Evolutionary conservation across 768 basidiomycete genomes (phyloP), one percentile per base, ranked within the genome.

Genomic region (Russula compacta): DNA sequence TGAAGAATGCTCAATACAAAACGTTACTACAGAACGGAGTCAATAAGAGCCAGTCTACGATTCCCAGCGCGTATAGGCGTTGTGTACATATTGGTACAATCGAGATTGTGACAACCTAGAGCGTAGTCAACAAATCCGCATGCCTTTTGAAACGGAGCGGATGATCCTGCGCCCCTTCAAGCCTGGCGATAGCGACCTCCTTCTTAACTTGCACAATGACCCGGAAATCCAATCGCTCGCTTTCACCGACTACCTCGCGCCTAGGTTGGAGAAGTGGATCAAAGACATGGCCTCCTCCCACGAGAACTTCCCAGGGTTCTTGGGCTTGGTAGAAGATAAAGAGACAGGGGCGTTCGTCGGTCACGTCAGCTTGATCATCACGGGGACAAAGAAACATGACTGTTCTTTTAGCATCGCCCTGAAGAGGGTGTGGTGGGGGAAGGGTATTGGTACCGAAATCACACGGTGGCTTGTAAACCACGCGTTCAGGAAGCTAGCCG

Each of bases 381-480:
- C 21, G 3, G 61, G 33, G 24, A 14, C 53, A 4, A 44, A 33
- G 36, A 36, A 54, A 19, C 64, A 36, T 3, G 43, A 44, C 42
- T 61, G 47, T 29, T 51, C 47, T 17, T 40, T 64, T 8, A 42
- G 49, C 10, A 57, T 64, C 48, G 47, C 63, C 50, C 51, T 65
- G 14, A 44, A 48, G 42, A 56, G 38, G 15, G 60, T 58, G 56
- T 58, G 53, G 64, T 58, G 56, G 60, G 64, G 60, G 19, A 61
- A 53, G 39, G 60, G 64, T 4, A 53, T 57, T 12, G 64, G 64
- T 11, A 65, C 64, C 33, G 64, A 65, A 48, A 38, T 62, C 39
- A 54, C 61, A 7, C 42, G 36, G 11, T 65, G 56, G 56, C 51
- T 59, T 33, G 60, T 62, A n/a, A 52, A 42, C 52, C 43, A 63